Conservation (phyloP, 208 protist genomes). For the Trypanosoma avium region DNA sequence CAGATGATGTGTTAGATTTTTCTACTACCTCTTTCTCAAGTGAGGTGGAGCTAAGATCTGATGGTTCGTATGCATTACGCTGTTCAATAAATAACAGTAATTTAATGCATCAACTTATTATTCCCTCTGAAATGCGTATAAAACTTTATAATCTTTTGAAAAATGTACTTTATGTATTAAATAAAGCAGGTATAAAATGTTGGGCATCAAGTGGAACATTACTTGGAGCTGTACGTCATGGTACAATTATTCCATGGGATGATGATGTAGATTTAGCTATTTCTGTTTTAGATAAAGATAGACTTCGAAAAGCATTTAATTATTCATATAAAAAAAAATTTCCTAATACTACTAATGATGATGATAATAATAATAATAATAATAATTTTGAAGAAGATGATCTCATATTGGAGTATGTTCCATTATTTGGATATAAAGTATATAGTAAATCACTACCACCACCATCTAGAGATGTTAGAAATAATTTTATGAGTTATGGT, state of each 20-base stretch:
- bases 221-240: constrained; percentile 35
- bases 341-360: no score
- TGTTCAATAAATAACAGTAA: constrained; percentile 1
- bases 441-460: constrained; percentile 24
- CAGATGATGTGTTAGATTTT: no score
- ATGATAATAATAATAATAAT: neutral
- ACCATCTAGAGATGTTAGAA: neutral
- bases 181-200: constrained; percentile 11
- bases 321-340: constrained; percentile 5
- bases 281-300: constrained; percentile 14
- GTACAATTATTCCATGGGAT: constrained; percentile 42
- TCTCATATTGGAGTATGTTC: constrained; percentile 33
- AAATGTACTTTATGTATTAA: constrained; percentile 8
- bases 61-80: constrained; percentile 1
- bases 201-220: constrained; percentile 35
- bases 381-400: neutral
- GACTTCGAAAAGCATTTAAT: constrained; percentile 16
- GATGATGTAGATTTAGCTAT: constrained; percentile 39
- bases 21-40: neutral
- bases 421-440: constrained; percentile 42
- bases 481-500: constrained; percentile 21
- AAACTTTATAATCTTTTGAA: constrained; percentile 14
- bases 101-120: constrained; percentile 16
- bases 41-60: constrained; percentile 5
- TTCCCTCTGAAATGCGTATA: constrained; percentile 13